Evolutionary conservation across 129 eudicot genomes (phyloP).

Genomic region (Artemisia annua): DNA sequence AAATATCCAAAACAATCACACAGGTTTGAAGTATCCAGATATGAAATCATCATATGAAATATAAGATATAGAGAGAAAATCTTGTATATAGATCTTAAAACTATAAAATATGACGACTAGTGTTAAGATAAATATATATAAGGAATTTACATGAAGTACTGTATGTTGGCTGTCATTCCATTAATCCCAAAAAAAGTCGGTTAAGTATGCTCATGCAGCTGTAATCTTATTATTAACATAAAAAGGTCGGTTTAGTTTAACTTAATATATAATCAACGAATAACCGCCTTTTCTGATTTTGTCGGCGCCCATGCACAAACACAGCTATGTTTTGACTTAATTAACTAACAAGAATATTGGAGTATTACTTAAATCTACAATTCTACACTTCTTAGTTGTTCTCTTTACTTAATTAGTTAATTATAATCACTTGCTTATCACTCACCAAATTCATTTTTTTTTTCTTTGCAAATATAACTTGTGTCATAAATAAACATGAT

Average conservation of each 20-base stretch:
- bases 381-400: constrained; percentile 27
- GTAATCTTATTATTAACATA: constrained; percentile 25
- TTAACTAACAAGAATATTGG: constrained; percentile 18
- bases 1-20: no score
- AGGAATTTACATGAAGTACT: not conserved
- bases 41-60: not conserved
- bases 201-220: constrained; percentile 24
- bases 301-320: constrained; percentile 47
- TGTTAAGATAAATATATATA: not conserved
- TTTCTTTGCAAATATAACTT: not conserved
- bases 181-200: constrained; percentile 41
- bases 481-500: no score
- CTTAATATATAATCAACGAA: constrained; percentile 34
- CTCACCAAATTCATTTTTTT: not conserved
- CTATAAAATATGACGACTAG: constrained; percentile 26
- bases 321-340: constrained; percentile 35
- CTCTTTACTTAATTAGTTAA: not conserved
- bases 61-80: constrained; percentile 10
- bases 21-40: not conserved
- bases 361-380: not conserved
- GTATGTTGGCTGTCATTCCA: constrained; percentile 47
- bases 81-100: not conserved
- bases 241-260: constrained; percentile 33
- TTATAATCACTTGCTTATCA: constrained; percentile 2
- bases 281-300: constrained; percentile 36